A percentile compares a stretch with the other conserved stretches of the same genome.
These are phyloP conservation scores for Helotiales sp. DNA, from an alignment of 2,329 filamentous ascomycete genomes.

Conservation along the genomic window DNA sequence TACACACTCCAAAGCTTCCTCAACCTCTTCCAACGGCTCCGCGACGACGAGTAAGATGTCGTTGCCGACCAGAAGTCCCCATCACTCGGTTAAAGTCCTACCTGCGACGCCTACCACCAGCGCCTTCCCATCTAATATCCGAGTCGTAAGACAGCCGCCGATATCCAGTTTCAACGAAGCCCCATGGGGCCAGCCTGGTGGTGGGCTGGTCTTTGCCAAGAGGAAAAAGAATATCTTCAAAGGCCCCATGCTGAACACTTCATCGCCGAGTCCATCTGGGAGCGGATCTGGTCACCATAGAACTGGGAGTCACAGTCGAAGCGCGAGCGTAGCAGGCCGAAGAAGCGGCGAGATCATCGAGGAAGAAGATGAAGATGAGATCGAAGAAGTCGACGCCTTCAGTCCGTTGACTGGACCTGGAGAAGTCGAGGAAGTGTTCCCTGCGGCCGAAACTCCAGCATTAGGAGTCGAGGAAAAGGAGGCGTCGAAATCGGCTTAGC, in stretches of 20 bases:
- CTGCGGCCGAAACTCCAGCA: constrained; percentile 17
- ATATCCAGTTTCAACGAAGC: constrained; percentile 58
- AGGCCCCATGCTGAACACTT: constrained; percentile 64
- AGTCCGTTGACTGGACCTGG: constrained; percentile 44
- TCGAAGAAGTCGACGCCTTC: constrained; percentile 56
- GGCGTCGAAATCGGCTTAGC: neutral
- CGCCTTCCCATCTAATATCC: constrained; percentile 81
- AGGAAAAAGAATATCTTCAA: constrained; percentile 81
- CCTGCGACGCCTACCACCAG: constrained; percentile 79
- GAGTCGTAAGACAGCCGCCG: constrained; percentile 68
- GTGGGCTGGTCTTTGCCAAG: constrained; percentile 75
- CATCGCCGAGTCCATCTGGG: constrained; percentile 16
- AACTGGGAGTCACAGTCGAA: constrained; percentile 47
- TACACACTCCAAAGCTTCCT: constrained; percentile 91
- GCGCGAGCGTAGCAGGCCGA: constrained; percentile 64
- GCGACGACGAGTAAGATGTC: constrained; percentile 70
- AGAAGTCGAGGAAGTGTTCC: constrained; percentile 33
- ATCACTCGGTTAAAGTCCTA: constrained; percentile 92
- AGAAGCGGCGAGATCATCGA: constrained; percentile 73
- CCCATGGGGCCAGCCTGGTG: constrained; percentile 48
- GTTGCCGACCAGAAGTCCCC: constrained; percentile 69
- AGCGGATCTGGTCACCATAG: constrained; percentile 33
- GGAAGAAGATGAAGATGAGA: constrained; percentile 58
- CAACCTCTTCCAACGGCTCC: constrained; percentile 79
- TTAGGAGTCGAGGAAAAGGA: constrained; percentile 8